Percentiles rank a stretch among this genome's conserved stretches.
These are phyloP conservation scores for Paramecium sexaurelia DNA, from an alignment of 73 alveolate species.

Conservation along the genomic window DNA sequence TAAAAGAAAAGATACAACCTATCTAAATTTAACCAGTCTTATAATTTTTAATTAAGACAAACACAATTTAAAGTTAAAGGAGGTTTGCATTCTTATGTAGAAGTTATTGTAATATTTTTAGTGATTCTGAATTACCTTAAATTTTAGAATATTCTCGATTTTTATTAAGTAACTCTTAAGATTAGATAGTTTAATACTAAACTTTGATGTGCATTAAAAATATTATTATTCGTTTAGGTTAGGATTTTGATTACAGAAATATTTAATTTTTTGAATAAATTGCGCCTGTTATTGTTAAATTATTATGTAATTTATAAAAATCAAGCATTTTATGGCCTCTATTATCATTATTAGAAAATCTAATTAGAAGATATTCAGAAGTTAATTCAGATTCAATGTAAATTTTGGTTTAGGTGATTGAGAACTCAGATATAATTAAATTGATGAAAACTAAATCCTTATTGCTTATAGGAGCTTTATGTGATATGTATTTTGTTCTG, in stretches of 20 bases:
- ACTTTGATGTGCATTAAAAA: conserved; percentile 35
- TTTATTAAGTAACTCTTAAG: not conserved
- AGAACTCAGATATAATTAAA: not conserved
- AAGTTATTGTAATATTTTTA: not conserved
- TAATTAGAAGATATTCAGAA: not conserved
- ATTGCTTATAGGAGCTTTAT: not conserved
- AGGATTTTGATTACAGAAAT: not conserved
- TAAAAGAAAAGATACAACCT: not conserved
- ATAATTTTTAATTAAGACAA: not conserved
- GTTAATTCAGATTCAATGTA: not conserved
- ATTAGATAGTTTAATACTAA: conserved; percentile 13
- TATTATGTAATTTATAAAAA: not conserved
- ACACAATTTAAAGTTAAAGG: not conserved
- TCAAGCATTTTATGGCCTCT: conserved; percentile 42
- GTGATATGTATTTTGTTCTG: conserved; percentile 8
- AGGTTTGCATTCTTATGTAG: conserved; percentile 17
- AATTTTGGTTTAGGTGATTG: not conserved
- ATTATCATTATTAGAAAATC: not conserved
- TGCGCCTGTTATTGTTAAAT: conserved; percentile 12
- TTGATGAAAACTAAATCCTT: not conserved
- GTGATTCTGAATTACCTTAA: not conserved
- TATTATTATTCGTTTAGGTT: not conserved
- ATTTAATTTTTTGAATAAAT: not conserved
- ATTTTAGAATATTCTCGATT: not conserved
- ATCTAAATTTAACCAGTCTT: conserved; percentile 16